Conservation (phyloP, 1,139 yeast species). For the Protomyces lactucae-debilis region DNA sequence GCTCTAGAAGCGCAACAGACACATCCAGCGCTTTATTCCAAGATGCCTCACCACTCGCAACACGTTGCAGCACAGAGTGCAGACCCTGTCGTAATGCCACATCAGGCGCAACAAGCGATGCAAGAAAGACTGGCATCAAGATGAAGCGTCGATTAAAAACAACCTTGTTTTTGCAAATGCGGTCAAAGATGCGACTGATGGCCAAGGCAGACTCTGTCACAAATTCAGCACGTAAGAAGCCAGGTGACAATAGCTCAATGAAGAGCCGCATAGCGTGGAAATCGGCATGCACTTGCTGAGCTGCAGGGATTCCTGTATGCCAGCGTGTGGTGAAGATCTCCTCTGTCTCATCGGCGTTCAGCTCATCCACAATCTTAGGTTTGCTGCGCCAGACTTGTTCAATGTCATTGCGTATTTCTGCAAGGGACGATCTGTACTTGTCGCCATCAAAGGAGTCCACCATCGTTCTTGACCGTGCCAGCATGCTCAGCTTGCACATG, state of each 20-base stretch:
- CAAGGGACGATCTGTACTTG: neutral
- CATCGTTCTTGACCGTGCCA: constrained; percentile 6
- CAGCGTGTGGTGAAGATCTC: constrained; percentile 17
- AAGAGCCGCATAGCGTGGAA: constrained; percentile 7
- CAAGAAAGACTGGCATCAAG: constrained; percentile 21
- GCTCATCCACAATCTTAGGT: constrained; percentile 17
- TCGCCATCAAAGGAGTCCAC: neutral
- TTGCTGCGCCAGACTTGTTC: constrained; percentile 13
- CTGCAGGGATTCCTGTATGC: constrained; percentile 16
- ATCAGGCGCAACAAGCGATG: constrained; percentile 14
- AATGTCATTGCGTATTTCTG: neutral
- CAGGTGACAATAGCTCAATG: constrained; percentile 5
- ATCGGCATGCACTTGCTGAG: constrained; percentile 4
- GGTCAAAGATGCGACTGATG: constrained; percentile 13
- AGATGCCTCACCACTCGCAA: constrained; percentile 9
- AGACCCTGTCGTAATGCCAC: neutral
- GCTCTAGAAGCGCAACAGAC: neutral
- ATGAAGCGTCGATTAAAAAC: constrained; percentile 9
- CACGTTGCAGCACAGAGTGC: constrained; percentile 1
- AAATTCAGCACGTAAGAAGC: neutral
- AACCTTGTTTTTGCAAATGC: constrained; percentile 1
- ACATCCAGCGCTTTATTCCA: constrained; percentile 23
- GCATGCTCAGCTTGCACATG: constrained; percentile 1
- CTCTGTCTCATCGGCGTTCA: constrained; percentile 9
- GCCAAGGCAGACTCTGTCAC: neutral